Evolutionary conservation across 495 filamentous ascomycete genomes (phyloP).

Genomic region (Penicillium coffeae): DNA sequence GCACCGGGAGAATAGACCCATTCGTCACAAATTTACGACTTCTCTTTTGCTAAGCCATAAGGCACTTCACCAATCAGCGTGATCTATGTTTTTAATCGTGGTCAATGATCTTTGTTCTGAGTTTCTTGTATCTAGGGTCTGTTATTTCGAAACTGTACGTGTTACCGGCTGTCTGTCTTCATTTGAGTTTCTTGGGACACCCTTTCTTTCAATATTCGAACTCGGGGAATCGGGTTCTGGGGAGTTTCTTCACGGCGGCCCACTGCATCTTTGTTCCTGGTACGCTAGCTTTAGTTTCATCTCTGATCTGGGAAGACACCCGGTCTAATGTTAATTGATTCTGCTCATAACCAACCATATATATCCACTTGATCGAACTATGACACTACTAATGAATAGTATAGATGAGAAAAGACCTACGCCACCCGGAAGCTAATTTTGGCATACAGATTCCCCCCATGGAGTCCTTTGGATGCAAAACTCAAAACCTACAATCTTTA

Average conservation of each 20-base stretch:
- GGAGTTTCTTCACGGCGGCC: background rate
- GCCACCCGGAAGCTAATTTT: no score
- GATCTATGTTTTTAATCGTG: conserved; percentile 26
- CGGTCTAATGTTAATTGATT: conserved; percentile 1
- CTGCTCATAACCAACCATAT: background rate
- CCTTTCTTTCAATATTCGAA: background rate
- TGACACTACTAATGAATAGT: background rate
- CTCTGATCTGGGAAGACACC: conserved; percentile 2
- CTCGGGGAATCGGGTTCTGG: background rate
- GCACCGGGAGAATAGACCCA: background rate
- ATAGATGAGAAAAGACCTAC: background rate
- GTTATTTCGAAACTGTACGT: conserved; percentile 6
- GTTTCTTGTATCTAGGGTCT: conserved; percentile 5
- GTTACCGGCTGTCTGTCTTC: background rate
- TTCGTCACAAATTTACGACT: background rate
- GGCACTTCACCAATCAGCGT: conserved; percentile 15
- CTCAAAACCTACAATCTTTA: no score
- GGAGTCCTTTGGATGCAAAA: no score
- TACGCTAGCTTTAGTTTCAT: conserved; percentile 1
- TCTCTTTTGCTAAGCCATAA: conserved; percentile 5
- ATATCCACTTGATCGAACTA: background rate
- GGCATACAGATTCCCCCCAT: no score
- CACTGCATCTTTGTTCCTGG: background rate
- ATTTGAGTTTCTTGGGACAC: background rate
- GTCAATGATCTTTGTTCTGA: conserved; percentile 4